A percentile compares a stretch with the other conserved stretches of the same genome.
Conservation (phyloP, 176 grass and related monocot genomes). For the Hyparrhenia diplandra region DNA sequence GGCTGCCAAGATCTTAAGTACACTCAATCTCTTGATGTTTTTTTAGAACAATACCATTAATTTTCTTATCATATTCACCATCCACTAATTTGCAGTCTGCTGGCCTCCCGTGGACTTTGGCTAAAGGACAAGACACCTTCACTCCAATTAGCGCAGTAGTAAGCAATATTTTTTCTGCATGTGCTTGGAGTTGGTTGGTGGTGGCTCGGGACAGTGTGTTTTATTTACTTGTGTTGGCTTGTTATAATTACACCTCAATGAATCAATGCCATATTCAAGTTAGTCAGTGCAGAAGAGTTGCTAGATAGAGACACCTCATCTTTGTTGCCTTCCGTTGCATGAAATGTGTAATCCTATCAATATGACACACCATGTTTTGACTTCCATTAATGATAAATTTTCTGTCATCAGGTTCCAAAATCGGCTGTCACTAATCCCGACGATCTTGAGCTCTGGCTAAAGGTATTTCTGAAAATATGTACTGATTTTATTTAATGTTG, state of each 20-base stretch:
- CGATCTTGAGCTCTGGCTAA: conserved; percentile 91
- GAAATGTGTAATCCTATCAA: neutral
- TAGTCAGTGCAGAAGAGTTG: neutral
- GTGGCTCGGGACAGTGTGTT: neutral
- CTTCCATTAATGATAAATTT: neutral
- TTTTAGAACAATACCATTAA: neutral
- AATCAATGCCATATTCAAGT: neutral
- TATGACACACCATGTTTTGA: neutral
- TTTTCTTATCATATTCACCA: conserved; percentile 8
- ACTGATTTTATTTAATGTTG: neutral
- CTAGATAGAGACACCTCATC: neutral
- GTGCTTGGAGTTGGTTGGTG: neutral
- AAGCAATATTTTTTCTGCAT: conserved; percentile 37
- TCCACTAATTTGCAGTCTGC: conserved; percentile 47
- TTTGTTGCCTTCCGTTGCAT: neutral
- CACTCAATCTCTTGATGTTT: neutral
- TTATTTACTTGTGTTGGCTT: neutral
- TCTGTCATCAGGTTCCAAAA: conserved; percentile 68
- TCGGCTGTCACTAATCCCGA: conserved; percentile 68
- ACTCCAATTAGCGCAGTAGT: conserved; percentile 93
- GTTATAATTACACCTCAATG: neutral
- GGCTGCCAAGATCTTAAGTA: neutral
- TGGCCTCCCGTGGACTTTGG: conserved; percentile 96
- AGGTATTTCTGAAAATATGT: conserved; percentile 47
- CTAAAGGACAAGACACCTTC: conserved; percentile 95